Evolutionary conservation across 225 moss, liverwort and hornwort species (phyloP), one percentile per base, ranked within the genome.

Genomic region (Rhytidiadelphus loreus): DNA sequence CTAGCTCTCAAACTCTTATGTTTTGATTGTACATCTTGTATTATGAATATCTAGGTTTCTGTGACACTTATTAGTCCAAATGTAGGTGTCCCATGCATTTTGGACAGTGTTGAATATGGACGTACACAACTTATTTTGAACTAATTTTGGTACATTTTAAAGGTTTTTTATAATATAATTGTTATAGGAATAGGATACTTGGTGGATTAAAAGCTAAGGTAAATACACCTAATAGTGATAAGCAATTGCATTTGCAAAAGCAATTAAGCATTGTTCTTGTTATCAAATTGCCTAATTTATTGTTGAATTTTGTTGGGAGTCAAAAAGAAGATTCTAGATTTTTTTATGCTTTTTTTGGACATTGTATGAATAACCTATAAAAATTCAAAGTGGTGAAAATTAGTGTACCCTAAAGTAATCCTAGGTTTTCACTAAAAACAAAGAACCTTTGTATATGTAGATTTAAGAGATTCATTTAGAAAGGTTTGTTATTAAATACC

Each of bases 21-120:
- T 19, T 21, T 7, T 52, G 8, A 22, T 33, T 52, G 0, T 52
- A 52, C 1, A 32, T 33, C 2, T 32, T 21, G 3, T 12, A 33
- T 75, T 13, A 52, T 50, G 1, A 50, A 32, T 33, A 75, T 50
- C 3, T 33, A 33, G 4, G 0, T 21, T 48, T 50, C 50, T 16
- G 8, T 10, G 2, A 12, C 1, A 13, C 2, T 13, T 33, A 1
- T 33, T 50, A 33, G 50, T 75, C 33, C 50, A 50, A 50, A 50
- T 75, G 7, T 29, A 72, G 10, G 6, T 44, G 17, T 30, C 4
- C 1, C 4, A 50, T 50, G 50, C 50, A 29, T 19, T 48, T 48
- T 8, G 4, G 13, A 1, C 4, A 50, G 2, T 75, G 1, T 50
- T 74, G 3, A 12, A 2, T 32, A 33, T 33, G 13, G 33, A 0